Conservation (phyloP, 768 basidiomycete species). For the Pleurotus tuber-regium region DNA sequence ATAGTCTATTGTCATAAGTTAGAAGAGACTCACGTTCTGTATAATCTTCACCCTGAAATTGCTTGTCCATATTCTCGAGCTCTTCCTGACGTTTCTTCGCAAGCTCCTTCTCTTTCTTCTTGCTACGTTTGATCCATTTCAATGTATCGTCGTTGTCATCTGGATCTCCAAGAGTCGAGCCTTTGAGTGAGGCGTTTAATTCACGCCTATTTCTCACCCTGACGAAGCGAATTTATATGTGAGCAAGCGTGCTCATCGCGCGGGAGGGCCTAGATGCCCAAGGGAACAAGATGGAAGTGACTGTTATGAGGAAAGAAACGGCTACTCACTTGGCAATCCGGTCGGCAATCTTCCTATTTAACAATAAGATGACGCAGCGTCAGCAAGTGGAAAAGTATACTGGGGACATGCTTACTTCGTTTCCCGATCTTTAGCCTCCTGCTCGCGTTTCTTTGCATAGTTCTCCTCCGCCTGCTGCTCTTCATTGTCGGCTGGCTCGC, state of each 20-base stretch:
- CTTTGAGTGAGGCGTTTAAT: constrained; percentile 89
- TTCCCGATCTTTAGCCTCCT: constrained; percentile 68
- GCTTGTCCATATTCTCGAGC: constrained; percentile 81
- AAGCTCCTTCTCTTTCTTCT: constrained; percentile 89
- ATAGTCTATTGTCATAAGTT: not conserved
- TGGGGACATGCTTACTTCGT: constrained; percentile 58
- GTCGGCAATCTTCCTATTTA: constrained; percentile 64
- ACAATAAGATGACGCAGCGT: constrained; percentile 17
- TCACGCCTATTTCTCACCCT: constrained; percentile 94
- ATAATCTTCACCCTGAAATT: constrained; percentile 74
- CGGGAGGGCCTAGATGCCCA: constrained; percentile 36
- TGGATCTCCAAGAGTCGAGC: constrained; percentile 87
- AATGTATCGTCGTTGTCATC: constrained; percentile 78
- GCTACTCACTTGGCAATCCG: constrained; percentile 84
- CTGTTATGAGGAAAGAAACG: constrained; percentile 26
- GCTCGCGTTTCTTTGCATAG: constrained; percentile 70
- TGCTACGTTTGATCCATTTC: constrained; percentile 89
- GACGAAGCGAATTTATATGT: constrained; percentile 32
- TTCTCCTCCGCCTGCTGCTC: constrained; percentile 88
- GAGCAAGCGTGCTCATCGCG: constrained; percentile 17
- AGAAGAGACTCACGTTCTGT: constrained; percentile 69
- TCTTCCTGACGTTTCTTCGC: constrained; percentile 81
- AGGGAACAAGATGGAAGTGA: constrained; percentile 46
- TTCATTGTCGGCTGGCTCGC: constrained; percentile 62
- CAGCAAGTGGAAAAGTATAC: constrained; percentile 24